Percentiles rank a stretch among this genome's conserved stretches.
These are phyloP conservation scores for Trichophyton simii DNA, from an alignment of 2,329 filamentous ascomycete genomes.

Conservation along the genomic window DNA sequence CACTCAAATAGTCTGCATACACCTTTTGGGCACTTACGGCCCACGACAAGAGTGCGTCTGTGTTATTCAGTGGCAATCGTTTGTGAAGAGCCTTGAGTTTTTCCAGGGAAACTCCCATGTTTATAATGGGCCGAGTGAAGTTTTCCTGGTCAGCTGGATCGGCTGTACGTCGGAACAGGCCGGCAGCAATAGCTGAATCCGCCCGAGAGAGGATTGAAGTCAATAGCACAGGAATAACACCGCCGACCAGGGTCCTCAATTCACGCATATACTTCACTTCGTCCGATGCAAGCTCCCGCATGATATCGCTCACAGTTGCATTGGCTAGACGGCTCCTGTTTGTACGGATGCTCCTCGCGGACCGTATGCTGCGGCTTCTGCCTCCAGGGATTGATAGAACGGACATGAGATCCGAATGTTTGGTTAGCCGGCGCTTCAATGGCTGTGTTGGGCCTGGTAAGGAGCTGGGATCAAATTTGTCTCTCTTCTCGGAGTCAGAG, in stretches of 20 bases:
- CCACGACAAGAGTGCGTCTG: slow-evolving; percentile 65
- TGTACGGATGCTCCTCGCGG: slow-evolving; percentile 65
- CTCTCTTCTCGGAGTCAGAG: slow-evolving; percentile 31
- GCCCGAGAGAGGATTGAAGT: slow-evolving; percentile 68
- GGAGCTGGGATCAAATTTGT: slow-evolving; percentile 34
- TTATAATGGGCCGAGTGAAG: slow-evolving; percentile 74
- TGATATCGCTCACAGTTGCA: slow-evolving; percentile 60
- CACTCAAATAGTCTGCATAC: slow-evolving; percentile 73
- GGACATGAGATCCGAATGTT: slow-evolving; percentile 86
- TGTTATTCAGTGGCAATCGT: slow-evolving; percentile 61
- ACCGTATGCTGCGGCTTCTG: slow-evolving; percentile 58
- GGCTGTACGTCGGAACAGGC: slow-evolving; percentile 51
- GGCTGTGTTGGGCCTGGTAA: slow-evolving; percentile 39
- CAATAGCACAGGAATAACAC: slow-evolving; percentile 84
- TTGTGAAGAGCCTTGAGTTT: slow-evolving; percentile 69
- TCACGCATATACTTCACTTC: slow-evolving; percentile 83
- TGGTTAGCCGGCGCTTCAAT: slow-evolving; percentile 67
- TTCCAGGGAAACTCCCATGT: slow-evolving; percentile 86
- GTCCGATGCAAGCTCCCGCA: slow-evolving; percentile 69
- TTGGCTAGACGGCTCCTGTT: slow-evolving; percentile 54
- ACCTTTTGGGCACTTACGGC: slow-evolving; percentile 63
- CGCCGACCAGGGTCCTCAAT: slow-evolving; percentile 82
- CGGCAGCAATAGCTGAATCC: slow-evolving; percentile 49
- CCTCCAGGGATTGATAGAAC: slow-evolving; percentile 56
- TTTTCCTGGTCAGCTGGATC: slow-evolving; percentile 45